Evolutionary conservation across 140 eudicot genomes (phyloP), one percentile per base, ranked within the genome.

Genomic region (Senecio squalidus): DNA sequence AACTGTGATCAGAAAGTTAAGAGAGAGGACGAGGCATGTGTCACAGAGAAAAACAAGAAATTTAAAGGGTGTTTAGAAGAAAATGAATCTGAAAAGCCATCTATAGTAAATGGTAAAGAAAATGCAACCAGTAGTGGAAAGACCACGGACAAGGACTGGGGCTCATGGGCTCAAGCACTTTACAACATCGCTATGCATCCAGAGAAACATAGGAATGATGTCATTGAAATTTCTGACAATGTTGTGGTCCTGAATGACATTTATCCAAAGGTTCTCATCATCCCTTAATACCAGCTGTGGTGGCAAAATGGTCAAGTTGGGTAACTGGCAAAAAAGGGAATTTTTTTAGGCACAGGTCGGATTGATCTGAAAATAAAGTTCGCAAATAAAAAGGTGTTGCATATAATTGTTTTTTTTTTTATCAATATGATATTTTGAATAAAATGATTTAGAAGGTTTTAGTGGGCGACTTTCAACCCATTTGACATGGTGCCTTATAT

Each of bases 111-210:
- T n/a, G 55, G n/a, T 36, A 74, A 62, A 21, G 73, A 74, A 13
- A 53, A 39, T 30, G 72, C 24, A 20, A 33, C 59, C 33, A 8
- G 21, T 38, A 40, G 29, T 4, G 62, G 62, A 34, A 77, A 55
- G 78, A 60, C 41, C 54, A 17, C 39, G 59, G 64, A 58, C 39
- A 91, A 74, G 74, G 62, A 86, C 44, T 87, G 96, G 96, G 85
- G 79, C 21, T 40, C 95, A 28, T 88, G 95, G 96, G 87, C 93
- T 58, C 96, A 79, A 74, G 89, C 96, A 33, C 88, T 92, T 73
- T 57, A 87, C 75, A 59, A 74, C 15, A 71, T 82, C 5, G 96
- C 93, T 13, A 84, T 81, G 89, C 67, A 76, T 73, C 95, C 95
- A 2, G 82, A 84, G 60, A 79, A 71, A 60, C 85, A 92, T 67